Evolutionary conservation across 2,329 filamentous ascomycete species (phyloP).

Genomic region (Penicillium concentricum): DNA sequence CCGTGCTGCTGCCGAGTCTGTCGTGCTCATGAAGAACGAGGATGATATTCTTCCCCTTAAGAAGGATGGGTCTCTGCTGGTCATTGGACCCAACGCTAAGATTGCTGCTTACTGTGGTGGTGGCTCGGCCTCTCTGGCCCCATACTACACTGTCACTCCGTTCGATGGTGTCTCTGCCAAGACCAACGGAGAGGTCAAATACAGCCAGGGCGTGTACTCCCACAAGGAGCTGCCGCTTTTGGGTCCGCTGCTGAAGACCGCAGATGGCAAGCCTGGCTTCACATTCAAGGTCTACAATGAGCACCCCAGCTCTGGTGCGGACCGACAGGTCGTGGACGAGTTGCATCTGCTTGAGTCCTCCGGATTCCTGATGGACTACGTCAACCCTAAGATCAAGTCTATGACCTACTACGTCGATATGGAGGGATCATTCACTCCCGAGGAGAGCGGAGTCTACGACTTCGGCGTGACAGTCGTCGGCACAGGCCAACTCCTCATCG

Average conservation of each 20-base stretch:
- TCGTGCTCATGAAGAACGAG: constrained; percentile 74
- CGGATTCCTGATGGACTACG: constrained; percentile 55
- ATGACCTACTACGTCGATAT: constrained; percentile 60
- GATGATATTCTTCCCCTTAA: constrained; percentile 59
- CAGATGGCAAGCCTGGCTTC: constrained; percentile 58
- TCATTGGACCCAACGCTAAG: constrained; percentile 57
- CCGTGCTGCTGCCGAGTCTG: constrained; percentile 64
- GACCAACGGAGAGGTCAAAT: constrained; percentile 42
- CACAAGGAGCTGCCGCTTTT: constrained; percentile 64
- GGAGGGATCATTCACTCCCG: constrained; percentile 60
- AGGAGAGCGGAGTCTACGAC: constrained; percentile 62
- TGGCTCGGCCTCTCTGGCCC: constrained; percentile 58
- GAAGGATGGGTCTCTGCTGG: constrained; percentile 47
- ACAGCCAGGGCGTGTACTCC: constrained; percentile 62
- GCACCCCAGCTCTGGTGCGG: constrained; percentile 46
- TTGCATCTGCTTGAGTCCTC: constrained; percentile 46
- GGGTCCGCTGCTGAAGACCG: constrained; percentile 52
- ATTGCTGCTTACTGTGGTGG: constrained; percentile 56
- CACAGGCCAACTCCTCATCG: constrained; percentile 64
- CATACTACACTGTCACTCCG: constrained; percentile 48
- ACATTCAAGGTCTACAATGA: constrained; percentile 64
- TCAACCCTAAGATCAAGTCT: constrained; percentile 54
- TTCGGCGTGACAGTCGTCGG: constrained; percentile 66
- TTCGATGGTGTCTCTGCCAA: constrained; percentile 44
- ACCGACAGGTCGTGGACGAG: constrained; percentile 54